These are phyloP conservation scores for Neotropicomus parvogracilis DNA, from an alignment of 1,284 basidiomycete genomes.

Conservation along the genomic window DNA sequence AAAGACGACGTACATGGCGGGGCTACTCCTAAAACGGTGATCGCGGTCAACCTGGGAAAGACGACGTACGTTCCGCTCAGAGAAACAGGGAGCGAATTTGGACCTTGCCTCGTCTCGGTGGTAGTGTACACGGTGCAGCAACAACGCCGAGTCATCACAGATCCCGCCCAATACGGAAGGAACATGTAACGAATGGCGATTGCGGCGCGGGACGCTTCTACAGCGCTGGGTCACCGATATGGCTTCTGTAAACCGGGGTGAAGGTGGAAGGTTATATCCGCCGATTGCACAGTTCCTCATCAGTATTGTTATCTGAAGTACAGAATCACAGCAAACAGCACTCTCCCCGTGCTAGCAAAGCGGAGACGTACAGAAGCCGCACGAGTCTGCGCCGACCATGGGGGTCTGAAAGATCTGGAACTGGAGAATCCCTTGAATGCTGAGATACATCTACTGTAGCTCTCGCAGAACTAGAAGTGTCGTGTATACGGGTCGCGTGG, in stretches of 20 bases:
- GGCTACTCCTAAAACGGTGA: too few species aligned
- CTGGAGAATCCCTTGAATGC: conserved; percentile 65
- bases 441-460: conserved; percentile 55
- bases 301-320: conserved; percentile 46
- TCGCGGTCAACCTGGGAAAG: too few species aligned
- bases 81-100: too few species aligned
- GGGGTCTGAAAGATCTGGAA: conserved; percentile 73
- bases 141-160: too few species aligned
- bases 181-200: conserved; percentile 62
- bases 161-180: conserved; percentile 67
- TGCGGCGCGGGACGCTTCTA: conserved; percentile 60
- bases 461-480: too few species aligned
- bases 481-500: conserved; percentile 29
- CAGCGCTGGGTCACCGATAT: conserved; percentile 70
- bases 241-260: conserved; percentile 70
- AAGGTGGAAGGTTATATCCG: conserved; percentile 78
- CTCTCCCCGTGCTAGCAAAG: not conserved
- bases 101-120: too few species aligned
- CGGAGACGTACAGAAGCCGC: conserved; percentile 49
- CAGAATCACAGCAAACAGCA: not conserved
- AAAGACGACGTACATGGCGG: too few species aligned
- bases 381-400: conserved; percentile 71
- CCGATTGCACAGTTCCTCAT: conserved; percentile 75
- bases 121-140: too few species aligned
- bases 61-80: too few species aligned